Conservation (phyloP, 768 basidiomycete species). For the Podaxis sp. region DNA sequence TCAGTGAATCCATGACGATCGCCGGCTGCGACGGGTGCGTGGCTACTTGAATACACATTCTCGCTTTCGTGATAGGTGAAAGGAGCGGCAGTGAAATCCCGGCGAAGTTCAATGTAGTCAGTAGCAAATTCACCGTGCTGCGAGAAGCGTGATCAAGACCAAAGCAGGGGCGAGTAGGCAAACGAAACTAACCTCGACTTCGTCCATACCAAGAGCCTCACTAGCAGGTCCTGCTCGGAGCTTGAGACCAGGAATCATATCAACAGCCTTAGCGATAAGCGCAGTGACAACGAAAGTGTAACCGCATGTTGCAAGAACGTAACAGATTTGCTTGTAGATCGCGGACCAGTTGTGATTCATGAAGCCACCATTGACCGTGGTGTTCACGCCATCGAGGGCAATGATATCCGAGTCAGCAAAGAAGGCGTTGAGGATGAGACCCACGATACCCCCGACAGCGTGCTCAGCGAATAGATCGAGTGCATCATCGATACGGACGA, state of each 20-base stretch:
- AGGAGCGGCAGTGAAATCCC: constrained; percentile 55
- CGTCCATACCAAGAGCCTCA: constrained; percentile 64
- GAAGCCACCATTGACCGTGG: constrained; percentile 57
- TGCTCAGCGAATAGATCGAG: constrained; percentile 93
- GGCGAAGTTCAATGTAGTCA: constrained; percentile 66
- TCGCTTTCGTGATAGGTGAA: constrained; percentile 26
- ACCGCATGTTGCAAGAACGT: constrained; percentile 49
- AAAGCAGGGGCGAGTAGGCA: neutral
- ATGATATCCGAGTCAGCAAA: constrained; percentile 68
- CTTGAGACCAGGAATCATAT: constrained; percentile 54
- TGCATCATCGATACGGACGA: constrained; percentile 77
- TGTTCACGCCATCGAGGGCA: constrained; percentile 63
- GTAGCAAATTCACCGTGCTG: constrained; percentile 68
- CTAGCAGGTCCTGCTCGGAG: constrained; percentile 50
- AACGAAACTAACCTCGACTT: constrained; percentile 51
- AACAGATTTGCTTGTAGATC: constrained; percentile 72
- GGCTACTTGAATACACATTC: neutral
- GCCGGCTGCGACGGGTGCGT: constrained; percentile 27
- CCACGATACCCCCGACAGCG: constrained; percentile 79
- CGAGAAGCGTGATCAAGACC: neutral
- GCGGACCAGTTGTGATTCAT: constrained; percentile 75
- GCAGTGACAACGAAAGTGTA: constrained; percentile 66
- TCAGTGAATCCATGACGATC: constrained; percentile 37
- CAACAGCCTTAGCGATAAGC: constrained; percentile 49
- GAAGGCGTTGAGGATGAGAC: constrained; percentile 66